A percentile compares a stretch with the other conserved stretches of the same genome.
Evolutionary conservation across 176 grass and related monocot genomes (phyloP).

Genomic region (Alloteropsis semialata): DNA sequence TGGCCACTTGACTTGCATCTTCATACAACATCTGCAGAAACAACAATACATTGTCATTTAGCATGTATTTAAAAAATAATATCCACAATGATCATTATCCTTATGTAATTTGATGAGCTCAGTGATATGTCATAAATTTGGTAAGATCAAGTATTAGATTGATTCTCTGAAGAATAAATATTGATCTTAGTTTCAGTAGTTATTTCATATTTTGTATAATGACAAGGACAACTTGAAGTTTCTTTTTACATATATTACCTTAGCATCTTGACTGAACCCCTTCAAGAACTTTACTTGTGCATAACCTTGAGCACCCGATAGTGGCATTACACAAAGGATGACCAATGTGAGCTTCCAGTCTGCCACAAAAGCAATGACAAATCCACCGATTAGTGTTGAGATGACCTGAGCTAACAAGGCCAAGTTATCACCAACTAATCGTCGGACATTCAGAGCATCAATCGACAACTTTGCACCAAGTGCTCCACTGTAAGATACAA

Average conservation of each 20-base stretch:
- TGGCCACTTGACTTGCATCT: slow-evolving; percentile 87
- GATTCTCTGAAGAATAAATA: not conserved
- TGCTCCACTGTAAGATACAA: slow-evolving; percentile 50
- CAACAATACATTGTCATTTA: not conserved
- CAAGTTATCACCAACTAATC: slow-evolving; percentile 83
- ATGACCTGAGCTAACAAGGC: slow-evolving; percentile 50
- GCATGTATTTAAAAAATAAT: not conserved
- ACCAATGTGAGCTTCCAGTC: slow-evolving; percentile 76
- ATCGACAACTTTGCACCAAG: slow-evolving; percentile 73
- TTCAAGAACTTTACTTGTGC: slow-evolving; percentile 77
- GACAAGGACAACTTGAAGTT: not conserved
- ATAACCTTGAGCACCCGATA: slow-evolving; percentile 77
- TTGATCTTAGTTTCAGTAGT: not conserved
- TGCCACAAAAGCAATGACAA: slow-evolving; percentile 61
- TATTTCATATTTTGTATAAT: not conserved
- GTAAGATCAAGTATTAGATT: not conserved
- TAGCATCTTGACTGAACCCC: slow-evolving; percentile 77
- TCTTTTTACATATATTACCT: slow-evolving; percentile 50
- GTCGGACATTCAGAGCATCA: slow-evolving; percentile 77
- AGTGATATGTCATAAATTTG: not conserved
- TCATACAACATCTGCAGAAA: slow-evolving; percentile 63
- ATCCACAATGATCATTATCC: not conserved
- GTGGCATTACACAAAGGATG: slow-evolving; percentile 60
- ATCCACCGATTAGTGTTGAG: slow-evolving; percentile 52
- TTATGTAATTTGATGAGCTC: not conserved